Conservation (phyloP, 192 early-diverging fungal genomes). For the Umbelopsis vinacea region DNA sequence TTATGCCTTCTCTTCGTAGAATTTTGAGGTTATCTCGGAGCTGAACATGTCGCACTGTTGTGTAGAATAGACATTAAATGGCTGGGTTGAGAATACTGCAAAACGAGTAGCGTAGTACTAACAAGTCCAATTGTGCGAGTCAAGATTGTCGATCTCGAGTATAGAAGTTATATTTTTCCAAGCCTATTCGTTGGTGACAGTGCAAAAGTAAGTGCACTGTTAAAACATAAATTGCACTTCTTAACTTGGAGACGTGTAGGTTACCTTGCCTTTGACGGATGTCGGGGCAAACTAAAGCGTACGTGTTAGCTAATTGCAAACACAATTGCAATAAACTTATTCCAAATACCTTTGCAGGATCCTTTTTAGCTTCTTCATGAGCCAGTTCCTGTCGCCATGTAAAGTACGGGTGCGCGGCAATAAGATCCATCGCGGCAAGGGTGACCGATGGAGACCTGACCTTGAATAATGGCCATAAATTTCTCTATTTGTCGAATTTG, state of each 20-base stretch:
- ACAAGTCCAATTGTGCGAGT: conserved; percentile 13
- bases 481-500: not conserved
- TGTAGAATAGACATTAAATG: not conserved
- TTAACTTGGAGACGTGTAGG: not conserved
- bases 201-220: too few relatives aligned
- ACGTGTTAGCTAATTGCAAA: not conserved
- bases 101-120: not conserved
- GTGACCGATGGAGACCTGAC: conserved; percentile 7
- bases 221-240: too few relatives aligned
- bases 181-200: not conserved
- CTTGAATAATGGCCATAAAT: not conserved
- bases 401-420: conserved; percentile 17
- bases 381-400: conserved; percentile 16
- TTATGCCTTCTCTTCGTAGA: conserved; percentile 17
- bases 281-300: conserved; percentile 3
- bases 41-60: conserved; percentile 16
- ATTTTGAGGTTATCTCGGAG: conserved; percentile 18
- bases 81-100: not conserved
- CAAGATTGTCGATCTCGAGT: conserved; percentile 11
- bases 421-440: conserved; percentile 7
- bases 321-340: not conserved
- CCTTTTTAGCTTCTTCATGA: conserved; percentile 5
- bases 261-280: conserved; percentile 18
- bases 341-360: not conserved
- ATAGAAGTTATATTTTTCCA: conserved; percentile 18